Conservation (phyloP, 192 early-diverging fungal genomes). For the Backusella tarrabulga region DNA sequence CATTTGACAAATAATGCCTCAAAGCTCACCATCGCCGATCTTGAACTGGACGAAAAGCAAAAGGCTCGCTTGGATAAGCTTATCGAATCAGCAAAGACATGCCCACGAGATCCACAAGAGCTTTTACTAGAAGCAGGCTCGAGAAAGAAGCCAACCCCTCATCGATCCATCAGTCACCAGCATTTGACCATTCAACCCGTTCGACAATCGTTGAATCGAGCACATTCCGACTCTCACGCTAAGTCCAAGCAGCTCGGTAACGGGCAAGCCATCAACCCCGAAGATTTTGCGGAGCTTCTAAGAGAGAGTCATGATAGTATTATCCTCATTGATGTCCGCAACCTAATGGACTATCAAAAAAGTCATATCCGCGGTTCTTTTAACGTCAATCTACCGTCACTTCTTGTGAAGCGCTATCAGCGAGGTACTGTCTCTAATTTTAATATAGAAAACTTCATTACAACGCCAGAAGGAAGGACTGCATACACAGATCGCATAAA, state of each 20-base stretch:
- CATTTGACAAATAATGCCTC: conserved; percentile 6
- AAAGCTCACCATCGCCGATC: not conserved
- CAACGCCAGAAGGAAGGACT: conserved; percentile 45
- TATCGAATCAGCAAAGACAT: conserved; percentile 3
- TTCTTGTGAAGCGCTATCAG: conserved; percentile 50
- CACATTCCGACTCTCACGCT: not conserved
- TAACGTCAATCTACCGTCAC: conserved; percentile 54
- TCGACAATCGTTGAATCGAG: not conserved
- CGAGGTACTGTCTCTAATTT: conserved; percentile 50
- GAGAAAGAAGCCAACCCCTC: conserved; percentile 2
- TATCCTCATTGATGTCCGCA: conserved; percentile 32
- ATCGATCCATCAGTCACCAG: conserved; percentile 17
- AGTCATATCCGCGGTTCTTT: conserved; percentile 32
- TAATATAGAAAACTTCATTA: conserved; percentile 51
- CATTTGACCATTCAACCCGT: not conserved
- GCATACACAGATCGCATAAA: not conserved
- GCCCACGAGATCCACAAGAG: not conserved
- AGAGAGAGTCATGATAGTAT: not conserved
- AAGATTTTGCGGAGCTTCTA: conserved; percentile 1
- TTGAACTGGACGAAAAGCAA: not conserved
- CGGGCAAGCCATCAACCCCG: not conserved
- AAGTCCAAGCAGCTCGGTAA: not conserved
- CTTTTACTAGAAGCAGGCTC: not conserved
- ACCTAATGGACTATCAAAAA: conserved; percentile 22
- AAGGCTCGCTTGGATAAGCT: conserved; percentile 2